Evolutionary conservation across 2,329 filamentous ascomycete genomes (phyloP).

Genomic region (Calonectria hawksworthii): DNA sequence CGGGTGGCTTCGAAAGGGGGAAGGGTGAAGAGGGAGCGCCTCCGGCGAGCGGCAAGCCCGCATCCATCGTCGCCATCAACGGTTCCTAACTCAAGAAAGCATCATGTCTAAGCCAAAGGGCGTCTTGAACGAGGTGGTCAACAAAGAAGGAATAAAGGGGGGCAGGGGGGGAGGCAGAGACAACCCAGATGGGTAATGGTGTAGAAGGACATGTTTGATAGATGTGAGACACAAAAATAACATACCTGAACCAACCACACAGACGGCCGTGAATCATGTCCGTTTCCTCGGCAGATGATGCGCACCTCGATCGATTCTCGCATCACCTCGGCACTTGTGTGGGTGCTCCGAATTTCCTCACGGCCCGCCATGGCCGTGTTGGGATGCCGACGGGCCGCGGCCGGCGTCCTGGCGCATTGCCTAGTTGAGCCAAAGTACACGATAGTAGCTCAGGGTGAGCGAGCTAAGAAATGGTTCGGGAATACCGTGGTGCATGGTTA

Average conservation of each 20-base stretch:
- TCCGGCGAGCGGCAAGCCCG: slow-evolving; percentile 65
- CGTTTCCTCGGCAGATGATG: slow-evolving; percentile 56
- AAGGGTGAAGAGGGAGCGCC: slow-evolving; percentile 59
- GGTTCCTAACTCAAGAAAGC: slow-evolving; percentile 55
- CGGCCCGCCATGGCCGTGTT: slow-evolving; percentile 52
- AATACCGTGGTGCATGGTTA: not conserved
- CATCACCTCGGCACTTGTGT: slow-evolving; percentile 49
- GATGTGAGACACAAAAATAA: not conserved
- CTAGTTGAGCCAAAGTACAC: slow-evolving; percentile 51
- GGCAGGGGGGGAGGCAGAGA: not conserved
- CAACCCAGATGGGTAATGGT: not conserved
- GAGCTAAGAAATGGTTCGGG: not conserved
- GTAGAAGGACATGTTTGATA: slow-evolving; percentile 40
- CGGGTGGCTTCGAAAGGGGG: slow-evolving; percentile 58
- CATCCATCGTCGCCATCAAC: slow-evolving; percentile 66
- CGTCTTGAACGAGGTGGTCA: not conserved
- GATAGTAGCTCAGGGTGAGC: slow-evolving; percentile 36
- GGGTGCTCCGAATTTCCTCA: slow-evolving; percentile 36
- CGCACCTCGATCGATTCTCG: slow-evolving; percentile 53
- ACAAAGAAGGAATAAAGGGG: not conserved
- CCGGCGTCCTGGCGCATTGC: slow-evolving; percentile 53
- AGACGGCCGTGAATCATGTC: slow-evolving; percentile 59
- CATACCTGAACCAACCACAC: slow-evolving; percentile 60
- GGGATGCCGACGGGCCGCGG: slow-evolving; percentile 48
- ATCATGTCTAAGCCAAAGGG: not conserved